Evolutionary conservation across 2,329 filamentous ascomycete species (phyloP), one percentile per base, ranked within the genome.

Genomic region (Cercospora sesami): DNA sequence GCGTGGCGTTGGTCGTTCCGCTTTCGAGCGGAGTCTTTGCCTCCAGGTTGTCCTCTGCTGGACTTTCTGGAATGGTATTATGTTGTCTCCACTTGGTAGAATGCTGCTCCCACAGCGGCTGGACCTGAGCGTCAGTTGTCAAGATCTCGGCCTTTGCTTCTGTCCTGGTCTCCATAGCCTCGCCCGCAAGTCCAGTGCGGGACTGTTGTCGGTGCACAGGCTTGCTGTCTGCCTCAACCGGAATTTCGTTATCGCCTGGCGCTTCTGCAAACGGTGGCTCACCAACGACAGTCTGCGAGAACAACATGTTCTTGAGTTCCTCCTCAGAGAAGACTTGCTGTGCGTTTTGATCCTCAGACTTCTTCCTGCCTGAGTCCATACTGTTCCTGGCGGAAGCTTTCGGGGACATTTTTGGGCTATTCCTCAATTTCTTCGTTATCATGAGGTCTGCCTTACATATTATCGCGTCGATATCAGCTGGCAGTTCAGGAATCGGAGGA

Each of bases 401-500:
- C 5, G 74, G 73, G 2, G 72, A 72, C 1, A 70, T 63, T 18
- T 66, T 67, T 8, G 73, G 69, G 55, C 72, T 72, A 16, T 63
- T 66, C 51, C 62, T 72, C 53, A 72, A 53, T 60, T 70, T 73
- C 72, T 76, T 75, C 2, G 74, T 72, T 10, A 76, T 69, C 68
- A 75, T 71, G 45, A 71, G 60, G 45, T 75, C 75, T 4, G 74
- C 75, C 57, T 68, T 72, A 2, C 67, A 69, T 3, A 75, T 70
- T 39, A 73, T 75, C 8, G 68, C 67, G 9, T 68, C 72, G 21
- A 75, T 73, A 36, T 78, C 75, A 3, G 75, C 68, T 4, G 76
- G 75, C 21, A 78, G 64, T 42, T 77, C 74, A 4, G 76, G 76
- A 63, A 78, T 69, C 9, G 76, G 75, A 16, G 76, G 76, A 59